Base-by-base conservation (phyloP, 1,284 basidiomycete genomes). In the Caloboletus firmus region DNA sequence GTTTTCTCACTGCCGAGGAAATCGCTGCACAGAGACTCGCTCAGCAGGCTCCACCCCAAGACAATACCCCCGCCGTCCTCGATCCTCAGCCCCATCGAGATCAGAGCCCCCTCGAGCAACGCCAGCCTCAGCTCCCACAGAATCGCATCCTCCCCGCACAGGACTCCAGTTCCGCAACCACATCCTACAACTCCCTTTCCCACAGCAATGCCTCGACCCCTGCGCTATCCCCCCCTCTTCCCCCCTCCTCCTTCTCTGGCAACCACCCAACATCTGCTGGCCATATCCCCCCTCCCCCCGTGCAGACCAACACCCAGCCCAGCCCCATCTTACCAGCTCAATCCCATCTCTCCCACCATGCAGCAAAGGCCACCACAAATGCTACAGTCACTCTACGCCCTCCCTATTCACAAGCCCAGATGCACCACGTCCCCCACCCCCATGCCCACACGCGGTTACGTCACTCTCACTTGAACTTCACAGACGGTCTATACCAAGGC, bases 1-100 rank as follows among this genome's bases (percentile, higher is more conserved):
- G 96, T 31, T 98, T 98, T 78, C 83, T 98, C 61, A 98, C 95
- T 7, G 91, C 94, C 37, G 93, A 95, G 26, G 94, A 98, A 74
- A 95, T 95, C 45, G 89, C 89, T 1, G 87, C 86, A 0, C 86
- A 88, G 68, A 87, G 87, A 62, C 71, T 74, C n/a, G 60, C 72
- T 52, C 70, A 71, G 48, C 65, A 61, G 47, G 18, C 56, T 2
- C 17, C 57, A 0, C 68, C 63, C 1, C 59, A 59, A 51, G 56
- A 63, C 15, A 45, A 58, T 49, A 37, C 61, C 31, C 49, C 48
- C 36, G 47, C 44, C 9, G 51, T 60, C 49, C 15, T 59, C 48
- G 59, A 62, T 42, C 15, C 58, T 0, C 43, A 24, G n/a, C 55
- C 34, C 17, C 45, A 31, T 6, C 51, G 64, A 20, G 60, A 65